Percentiles rank a stretch among this genome's conserved stretches.
Conservation (phyloP, 2,329 filamentous ascomycete genomes). For the Huntiella bhutanensis region DNA sequence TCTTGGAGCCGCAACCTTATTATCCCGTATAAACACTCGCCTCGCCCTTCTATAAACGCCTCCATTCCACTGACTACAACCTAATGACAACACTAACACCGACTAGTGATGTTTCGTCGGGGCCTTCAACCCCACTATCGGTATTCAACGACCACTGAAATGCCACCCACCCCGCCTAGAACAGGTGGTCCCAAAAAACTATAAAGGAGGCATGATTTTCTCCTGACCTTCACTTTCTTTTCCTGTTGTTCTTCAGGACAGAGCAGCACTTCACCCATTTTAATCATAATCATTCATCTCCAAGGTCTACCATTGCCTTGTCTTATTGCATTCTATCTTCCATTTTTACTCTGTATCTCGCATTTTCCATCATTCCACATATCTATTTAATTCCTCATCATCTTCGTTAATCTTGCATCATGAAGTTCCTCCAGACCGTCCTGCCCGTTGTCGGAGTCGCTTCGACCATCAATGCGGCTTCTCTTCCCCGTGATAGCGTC, state of each 20-base stretch:
- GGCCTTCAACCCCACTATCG: too few species aligned
- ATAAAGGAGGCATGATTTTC: slow-evolving; percentile 1
- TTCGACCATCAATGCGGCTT: slow-evolving; percentile 10
- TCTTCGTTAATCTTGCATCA: slow-evolving; percentile 6
- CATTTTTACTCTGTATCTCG: not conserved
- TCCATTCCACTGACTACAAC: too few species aligned
- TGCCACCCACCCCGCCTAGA: not conserved
- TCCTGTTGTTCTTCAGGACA: slow-evolving; percentile 4
- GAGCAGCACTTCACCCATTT: slow-evolving; percentile 4
- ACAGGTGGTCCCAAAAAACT: not conserved
- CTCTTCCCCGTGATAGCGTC: slow-evolving; percentile 8
- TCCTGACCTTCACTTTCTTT: not conserved
- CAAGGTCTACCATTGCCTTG: slow-evolving; percentile 6
- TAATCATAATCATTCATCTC: not conserved
- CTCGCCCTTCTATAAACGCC: too few species aligned
- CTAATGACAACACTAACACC: too few species aligned
- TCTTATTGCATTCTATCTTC: slow-evolving; percentile 5
- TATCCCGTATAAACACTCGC: too few species aligned
- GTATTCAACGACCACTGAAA: too few species aligned
- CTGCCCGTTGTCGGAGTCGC: slow-evolving; percentile 11
- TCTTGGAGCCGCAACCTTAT: too few species aligned
- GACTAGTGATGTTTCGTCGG: too few species aligned
- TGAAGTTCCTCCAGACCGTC: slow-evolving; percentile 11
- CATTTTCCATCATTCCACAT: slow-evolving; percentile 5
- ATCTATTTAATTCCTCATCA: not conserved